A percentile compares a stretch with the other conserved stretches of the same genome.
phyloP scores from a whole-genome alignment of 768 basidiomycete species.

The Tricholoma sp. region DNA sequence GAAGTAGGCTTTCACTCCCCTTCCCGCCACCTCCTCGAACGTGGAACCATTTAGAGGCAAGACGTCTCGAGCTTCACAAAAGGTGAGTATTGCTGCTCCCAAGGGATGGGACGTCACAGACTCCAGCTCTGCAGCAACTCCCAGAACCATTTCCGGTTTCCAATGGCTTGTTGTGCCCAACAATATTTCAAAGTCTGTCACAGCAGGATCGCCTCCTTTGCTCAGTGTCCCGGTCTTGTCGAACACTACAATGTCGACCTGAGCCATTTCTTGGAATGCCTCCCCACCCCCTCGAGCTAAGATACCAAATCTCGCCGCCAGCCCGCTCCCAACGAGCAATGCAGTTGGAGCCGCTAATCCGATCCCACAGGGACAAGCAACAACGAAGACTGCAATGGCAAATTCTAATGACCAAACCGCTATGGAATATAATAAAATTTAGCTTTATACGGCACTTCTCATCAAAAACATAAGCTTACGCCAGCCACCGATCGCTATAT shows the following conservation, averaged over 20 bases:
- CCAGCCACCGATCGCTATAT: constrained; percentile 54
- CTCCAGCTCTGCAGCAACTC: constrained; percentile 53
- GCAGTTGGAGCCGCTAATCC: constrained; percentile 86
- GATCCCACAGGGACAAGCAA: constrained; percentile 85
- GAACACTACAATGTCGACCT: constrained; percentile 71
- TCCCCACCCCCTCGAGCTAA: constrained; percentile 85
- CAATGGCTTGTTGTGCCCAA: constrained; percentile 14
- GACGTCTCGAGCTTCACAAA: constrained; percentile 25
- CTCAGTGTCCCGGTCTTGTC: constrained; percentile 90
- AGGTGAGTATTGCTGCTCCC: constrained; percentile 51
- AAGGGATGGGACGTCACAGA: constrained; percentile 61
- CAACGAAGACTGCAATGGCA: constrained; percentile 76
- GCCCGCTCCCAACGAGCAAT: constrained; percentile 74
- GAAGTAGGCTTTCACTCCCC: constrained; percentile 55
- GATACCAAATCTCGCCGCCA: constrained; percentile 76
- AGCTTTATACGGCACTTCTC: not conserved
- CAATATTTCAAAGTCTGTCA: constrained; percentile 44
- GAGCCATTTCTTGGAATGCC: constrained; percentile 79
- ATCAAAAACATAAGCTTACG: constrained; percentile 32
- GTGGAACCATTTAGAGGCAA: constrained; percentile 6
- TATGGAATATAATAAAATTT: constrained; percentile 16
- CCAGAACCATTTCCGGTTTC: constrained; percentile 36
- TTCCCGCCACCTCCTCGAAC: constrained; percentile 61
- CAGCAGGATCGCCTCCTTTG: constrained; percentile 54
- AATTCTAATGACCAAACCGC: constrained; percentile 78